Percentiles rank a stretch among this genome's conserved stretches.
Evolutionary conservation across 208 protist genomes (phyloP).

Genomic region (Acanthamoeba quina): DNA sequence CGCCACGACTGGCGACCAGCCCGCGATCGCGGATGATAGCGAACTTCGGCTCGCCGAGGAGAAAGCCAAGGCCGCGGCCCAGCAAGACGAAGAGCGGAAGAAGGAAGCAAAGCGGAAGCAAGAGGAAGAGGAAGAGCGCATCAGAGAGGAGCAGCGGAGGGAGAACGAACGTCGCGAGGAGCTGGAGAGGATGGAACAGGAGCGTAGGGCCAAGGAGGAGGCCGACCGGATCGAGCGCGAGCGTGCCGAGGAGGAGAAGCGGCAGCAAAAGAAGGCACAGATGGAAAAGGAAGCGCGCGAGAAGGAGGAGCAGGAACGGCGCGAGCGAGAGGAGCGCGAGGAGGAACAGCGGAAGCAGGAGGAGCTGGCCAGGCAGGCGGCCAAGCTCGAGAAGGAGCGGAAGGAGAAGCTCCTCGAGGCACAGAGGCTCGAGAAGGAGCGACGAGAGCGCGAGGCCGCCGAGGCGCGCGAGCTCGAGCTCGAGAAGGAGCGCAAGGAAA

Average conservation of each 20-base stretch:
- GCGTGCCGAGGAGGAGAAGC: neutral
- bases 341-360: neutral
- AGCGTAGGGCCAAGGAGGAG: constrained; percentile 28
- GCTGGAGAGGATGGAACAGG: neutral
- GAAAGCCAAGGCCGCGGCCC: neutral
- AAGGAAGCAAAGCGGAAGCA: constrained; percentile 1
- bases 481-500: neutral
- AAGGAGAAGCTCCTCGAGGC: neutral
- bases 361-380: neutral
- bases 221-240: neutral
- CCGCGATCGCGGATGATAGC: neutral
- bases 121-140: constrained; percentile 8
- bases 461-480: constrained; percentile 24
- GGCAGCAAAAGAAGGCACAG: neutral
- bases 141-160: neutral
- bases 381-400: neutral
- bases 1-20: neutral
- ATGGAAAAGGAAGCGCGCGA: neutral
- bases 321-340: neutral
- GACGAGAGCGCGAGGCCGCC: neutral
- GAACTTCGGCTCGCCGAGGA: neutral
- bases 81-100: neutral
- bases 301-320: neutral
- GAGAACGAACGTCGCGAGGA: neutral
- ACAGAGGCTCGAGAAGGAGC: neutral